These are phyloP conservation scores for Boletus huronensis DNA, from an alignment of 768 basidiomycete genomes.

Conservation along the genomic window DNA sequence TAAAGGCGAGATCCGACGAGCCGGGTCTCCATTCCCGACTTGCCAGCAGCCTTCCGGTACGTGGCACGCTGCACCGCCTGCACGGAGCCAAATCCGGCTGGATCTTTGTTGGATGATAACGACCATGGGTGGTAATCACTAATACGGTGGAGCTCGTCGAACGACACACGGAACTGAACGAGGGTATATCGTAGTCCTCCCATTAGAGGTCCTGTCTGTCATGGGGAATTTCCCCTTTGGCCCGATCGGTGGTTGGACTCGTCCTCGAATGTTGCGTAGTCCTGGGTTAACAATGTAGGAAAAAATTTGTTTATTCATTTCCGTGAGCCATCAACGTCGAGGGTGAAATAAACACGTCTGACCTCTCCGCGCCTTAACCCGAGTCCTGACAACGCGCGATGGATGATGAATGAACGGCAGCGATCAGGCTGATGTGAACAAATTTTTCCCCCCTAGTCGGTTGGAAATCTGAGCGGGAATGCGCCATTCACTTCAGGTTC, in stretches of 20 bases:
- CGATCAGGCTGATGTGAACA: conserved; percentile 11
- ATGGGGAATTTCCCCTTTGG: neutral
- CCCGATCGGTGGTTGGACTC: conserved; percentile 15
- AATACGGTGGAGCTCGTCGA: conserved; percentile 15
- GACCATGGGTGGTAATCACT: conserved; percentile 8
- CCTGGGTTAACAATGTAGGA: conserved; percentile 13
- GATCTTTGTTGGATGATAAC: conserved; percentile 20
- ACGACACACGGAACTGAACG: conserved; percentile 8
- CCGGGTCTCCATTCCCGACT: conserved; percentile 61
- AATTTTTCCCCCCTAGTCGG: conserved; percentile 5
- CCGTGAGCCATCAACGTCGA: conserved; percentile 21
- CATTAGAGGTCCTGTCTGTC: neutral
- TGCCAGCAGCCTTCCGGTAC: conserved; percentile 62
- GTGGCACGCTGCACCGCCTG: conserved; percentile 20
- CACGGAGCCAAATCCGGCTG: conserved; percentile 23
- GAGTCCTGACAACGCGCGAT: neutral
- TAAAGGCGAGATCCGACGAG: conserved; percentile 86
- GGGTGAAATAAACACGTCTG: conserved; percentile 23
- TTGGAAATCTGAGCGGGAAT: conserved; percentile 15
- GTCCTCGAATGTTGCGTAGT: conserved; percentile 10
- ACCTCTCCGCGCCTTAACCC: conserved; percentile 11
- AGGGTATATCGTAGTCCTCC: conserved; percentile 2
- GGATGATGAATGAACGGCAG: conserved; percentile 20
- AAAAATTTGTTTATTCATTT: conserved; percentile 32
- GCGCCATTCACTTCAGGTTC: neutral